Percentiles rank a stretch among this genome's conserved stretches.
These are phyloP conservation scores for Cucurbitaria berberidis DNA, from an alignment of 2,329 filamentous ascomycete genomes.

Conservation along the genomic window DNA sequence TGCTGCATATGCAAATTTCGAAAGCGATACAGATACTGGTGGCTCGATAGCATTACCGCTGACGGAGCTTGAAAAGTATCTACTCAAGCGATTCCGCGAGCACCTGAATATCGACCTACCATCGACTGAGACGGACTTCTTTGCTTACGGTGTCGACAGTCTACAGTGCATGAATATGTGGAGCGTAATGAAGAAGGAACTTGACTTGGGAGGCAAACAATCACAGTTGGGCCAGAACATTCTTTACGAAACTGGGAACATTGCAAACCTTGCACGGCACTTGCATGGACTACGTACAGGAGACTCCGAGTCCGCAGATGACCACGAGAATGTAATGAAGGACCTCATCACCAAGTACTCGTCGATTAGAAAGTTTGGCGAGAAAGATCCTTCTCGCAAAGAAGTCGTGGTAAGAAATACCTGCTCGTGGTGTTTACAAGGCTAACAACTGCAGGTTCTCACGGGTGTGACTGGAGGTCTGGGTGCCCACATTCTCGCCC, in stretches of 20 bases:
- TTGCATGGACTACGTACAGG: constrained; percentile 54
- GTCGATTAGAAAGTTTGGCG: constrained; percentile 30
- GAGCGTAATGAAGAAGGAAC: constrained; percentile 56
- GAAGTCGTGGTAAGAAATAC: constrained; percentile 19
- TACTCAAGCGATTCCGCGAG: constrained; percentile 25
- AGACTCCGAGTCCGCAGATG: constrained; percentile 36
- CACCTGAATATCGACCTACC: constrained; percentile 27
- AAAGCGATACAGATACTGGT: constrained; percentile 26
- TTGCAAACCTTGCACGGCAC: constrained; percentile 54
- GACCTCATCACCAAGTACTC: constrained; percentile 56
- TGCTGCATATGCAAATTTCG: constrained; percentile 48
- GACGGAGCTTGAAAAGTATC: constrained; percentile 41
- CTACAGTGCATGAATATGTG: constrained; percentile 65
- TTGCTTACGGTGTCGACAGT: constrained; percentile 63
- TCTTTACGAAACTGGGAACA: constrained; percentile 63
- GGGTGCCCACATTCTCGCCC: constrained; percentile 63
- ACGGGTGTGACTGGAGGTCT: constrained; percentile 72
- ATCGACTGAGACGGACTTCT: constrained; percentile 61
- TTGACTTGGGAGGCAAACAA: constrained; percentile 56
- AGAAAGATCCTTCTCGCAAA: constrained; percentile 4
- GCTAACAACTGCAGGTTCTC: constrained; percentile 50
- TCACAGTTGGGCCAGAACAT: constrained; percentile 60
- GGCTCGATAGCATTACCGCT: constrained; percentile 32
- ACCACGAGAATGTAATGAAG: constrained; percentile 54
- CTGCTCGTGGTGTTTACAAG: not conserved